phyloP scores from a whole-genome alignment of 495 filamentous ascomycete genomes.

The Rostrohypoxylon terebratum region DNA sequence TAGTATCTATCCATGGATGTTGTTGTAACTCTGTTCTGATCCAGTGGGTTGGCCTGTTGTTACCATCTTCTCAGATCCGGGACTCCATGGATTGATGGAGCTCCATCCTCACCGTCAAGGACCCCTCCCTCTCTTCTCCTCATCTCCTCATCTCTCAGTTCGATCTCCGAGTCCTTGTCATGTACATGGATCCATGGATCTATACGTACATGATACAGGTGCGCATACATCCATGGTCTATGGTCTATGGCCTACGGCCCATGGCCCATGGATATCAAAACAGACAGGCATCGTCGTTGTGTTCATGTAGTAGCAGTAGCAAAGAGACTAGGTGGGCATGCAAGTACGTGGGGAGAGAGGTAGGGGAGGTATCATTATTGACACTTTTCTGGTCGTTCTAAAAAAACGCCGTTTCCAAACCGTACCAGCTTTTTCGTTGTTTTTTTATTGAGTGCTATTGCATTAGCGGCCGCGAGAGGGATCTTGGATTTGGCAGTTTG shows the following conservation, averaged over 20 bases:
- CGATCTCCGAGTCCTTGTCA: slow-evolving; percentile 53
- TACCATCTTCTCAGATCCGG: slow-evolving; percentile 41
- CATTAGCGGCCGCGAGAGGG: slow-evolving; percentile 67
- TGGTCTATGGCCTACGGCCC: too few relatives aligned
- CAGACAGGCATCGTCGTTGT: slow-evolving; percentile 43
- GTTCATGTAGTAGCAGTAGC: slow-evolving; percentile 30
- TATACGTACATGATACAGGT: slow-evolving; percentile 48
- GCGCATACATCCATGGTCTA: slow-evolving; percentile 24
- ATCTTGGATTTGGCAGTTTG: slow-evolving; percentile 55
- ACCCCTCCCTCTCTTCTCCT: slow-evolving; percentile 33
- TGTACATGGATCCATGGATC: slow-evolving; percentile 52
- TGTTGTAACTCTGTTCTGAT: slow-evolving; percentile 30
- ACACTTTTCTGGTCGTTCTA: slow-evolving; percentile 47
- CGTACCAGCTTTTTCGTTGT: slow-evolving; percentile 48
- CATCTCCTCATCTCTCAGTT: slow-evolving; percentile 50
- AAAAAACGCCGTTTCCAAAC: slow-evolving; percentile 44
- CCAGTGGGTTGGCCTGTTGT: slow-evolving; percentile 42
- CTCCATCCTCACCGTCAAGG: slow-evolving; percentile 44
- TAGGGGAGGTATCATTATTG: slow-evolving; percentile 54
- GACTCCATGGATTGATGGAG: slow-evolving; percentile 30
- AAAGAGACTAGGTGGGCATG: slow-evolving; percentile 52
- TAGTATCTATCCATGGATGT: background rate
- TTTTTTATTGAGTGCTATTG: slow-evolving; percentile 57
- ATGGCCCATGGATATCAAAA: slow-evolving; percentile 27
- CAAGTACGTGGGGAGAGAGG: slow-evolving; percentile 53